phyloP scores from a whole-genome alignment of 306 rosid species.

The Myrica gale region DNA sequence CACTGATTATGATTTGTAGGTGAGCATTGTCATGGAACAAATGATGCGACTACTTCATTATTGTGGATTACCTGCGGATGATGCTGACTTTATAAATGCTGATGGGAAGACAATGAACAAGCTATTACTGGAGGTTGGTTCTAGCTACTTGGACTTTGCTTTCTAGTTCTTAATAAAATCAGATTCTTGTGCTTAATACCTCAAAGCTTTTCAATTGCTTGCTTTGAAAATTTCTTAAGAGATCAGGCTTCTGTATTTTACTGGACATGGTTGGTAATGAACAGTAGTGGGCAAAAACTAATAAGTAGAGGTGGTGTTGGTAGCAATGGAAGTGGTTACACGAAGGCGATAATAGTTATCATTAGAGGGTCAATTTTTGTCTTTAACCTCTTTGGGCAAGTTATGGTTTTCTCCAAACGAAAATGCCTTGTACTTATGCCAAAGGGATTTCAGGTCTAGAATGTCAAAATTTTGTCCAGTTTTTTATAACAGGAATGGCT shows the following conservation, averaged over 20 bases:
- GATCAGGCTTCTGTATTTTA: neutral
- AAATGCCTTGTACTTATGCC: neutral
- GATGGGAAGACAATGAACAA: slow-evolving; percentile 96
- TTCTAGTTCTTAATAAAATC: neutral
- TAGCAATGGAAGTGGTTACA: slow-evolving; percentile 1
- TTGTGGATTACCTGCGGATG: slow-evolving; percentile 84
- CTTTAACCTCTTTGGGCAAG: neutral
- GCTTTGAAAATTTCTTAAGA: neutral
- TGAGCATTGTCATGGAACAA: slow-evolving; percentile 98
- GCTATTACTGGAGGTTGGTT: slow-evolving; percentile 70
- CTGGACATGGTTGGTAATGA: neutral
- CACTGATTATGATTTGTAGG: slow-evolving; percentile 49
- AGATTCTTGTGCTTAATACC: neutral
- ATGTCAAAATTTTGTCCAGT: neutral
- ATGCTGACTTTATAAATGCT: slow-evolving; percentile 82
- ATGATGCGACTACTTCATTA: slow-evolving; percentile 86
- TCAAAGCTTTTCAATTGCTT: neutral
- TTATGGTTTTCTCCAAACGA: neutral
- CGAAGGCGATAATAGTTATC: neutral
- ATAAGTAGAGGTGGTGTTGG: neutral
- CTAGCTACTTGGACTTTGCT: neutral
- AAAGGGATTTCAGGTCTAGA: neutral
- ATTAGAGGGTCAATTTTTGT: neutral
- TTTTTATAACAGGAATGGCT: neutral
- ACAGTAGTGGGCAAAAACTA: neutral